Conservation (phyloP, 2,329 filamentous ascomycete species). For the Venturiaceae sp. region DNA sequence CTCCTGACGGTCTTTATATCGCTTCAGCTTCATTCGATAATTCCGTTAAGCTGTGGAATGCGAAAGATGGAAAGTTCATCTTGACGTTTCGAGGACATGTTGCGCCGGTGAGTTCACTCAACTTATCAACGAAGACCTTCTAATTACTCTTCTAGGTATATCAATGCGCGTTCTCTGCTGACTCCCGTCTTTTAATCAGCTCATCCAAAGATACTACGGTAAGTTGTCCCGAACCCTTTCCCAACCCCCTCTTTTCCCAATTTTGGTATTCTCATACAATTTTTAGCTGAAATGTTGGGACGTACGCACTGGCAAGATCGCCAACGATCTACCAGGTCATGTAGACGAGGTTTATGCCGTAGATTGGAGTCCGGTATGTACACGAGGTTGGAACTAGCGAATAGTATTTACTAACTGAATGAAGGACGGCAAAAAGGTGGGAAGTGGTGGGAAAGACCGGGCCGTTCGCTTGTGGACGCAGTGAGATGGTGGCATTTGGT, state of each 20-base stretch:
- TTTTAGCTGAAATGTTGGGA: constrained; percentile 97
- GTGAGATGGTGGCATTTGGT: neutral
- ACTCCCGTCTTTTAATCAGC: constrained; percentile 80
- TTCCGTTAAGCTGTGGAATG: constrained; percentile 86
- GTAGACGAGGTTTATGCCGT: constrained; percentile 89
- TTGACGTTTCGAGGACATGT: constrained; percentile 83
- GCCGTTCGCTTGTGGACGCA: constrained; percentile 50
- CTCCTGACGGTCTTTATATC: constrained; percentile 77
- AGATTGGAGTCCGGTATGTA: constrained; percentile 59
- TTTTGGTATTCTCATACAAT: too few species aligned
- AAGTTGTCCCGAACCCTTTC: too few species aligned
- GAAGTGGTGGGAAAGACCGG: constrained; percentile 90
- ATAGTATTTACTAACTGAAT: neutral
- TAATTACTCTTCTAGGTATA: constrained; percentile 37
- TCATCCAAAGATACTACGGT: constrained; percentile 85
- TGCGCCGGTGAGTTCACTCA: constrained; percentile 51
- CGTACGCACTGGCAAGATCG: constrained; percentile 72
- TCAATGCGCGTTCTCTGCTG: constrained; percentile 84
- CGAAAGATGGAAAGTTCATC: constrained; percentile 66
- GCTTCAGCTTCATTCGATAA: constrained; percentile 91
- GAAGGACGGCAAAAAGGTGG: constrained; percentile 47
- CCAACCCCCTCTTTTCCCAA: too few species aligned
- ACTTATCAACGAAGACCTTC: neutral
- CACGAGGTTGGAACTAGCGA: too few species aligned
- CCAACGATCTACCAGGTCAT: constrained; percentile 77